phyloP scores from a whole-genome alignment of 176 grass and related monocot genomes.

The Triticum turgidum region DNA sequence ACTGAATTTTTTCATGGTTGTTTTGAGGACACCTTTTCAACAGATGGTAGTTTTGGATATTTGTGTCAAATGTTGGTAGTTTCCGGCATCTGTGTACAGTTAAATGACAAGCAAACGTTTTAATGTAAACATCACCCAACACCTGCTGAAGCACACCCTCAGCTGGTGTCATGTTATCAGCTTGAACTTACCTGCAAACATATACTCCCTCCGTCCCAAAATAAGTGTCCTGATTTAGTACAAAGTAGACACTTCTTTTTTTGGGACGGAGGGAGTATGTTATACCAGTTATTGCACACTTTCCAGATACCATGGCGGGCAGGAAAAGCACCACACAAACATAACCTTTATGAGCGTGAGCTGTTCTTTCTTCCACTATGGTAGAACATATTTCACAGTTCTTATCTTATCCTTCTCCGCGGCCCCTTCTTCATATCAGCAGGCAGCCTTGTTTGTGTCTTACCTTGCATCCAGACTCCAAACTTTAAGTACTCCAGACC shows the following conservation, averaged over 20 bases:
- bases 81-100: background rate
- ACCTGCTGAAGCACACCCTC: background rate
- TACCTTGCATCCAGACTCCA: background rate
- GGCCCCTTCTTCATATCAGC: background rate
- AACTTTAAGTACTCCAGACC: background rate
- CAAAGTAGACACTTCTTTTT: too few relatives aligned
- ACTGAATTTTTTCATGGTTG: background rate
- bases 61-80: background rate
- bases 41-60: background rate
- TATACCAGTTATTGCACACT: background rate
- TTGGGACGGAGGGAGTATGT: background rate
- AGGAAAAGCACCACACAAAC: background rate
- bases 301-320: background rate
- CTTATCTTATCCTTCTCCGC: background rate
- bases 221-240: too few relatives aligned
- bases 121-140: background rate
- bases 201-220: too few relatives aligned
- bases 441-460: background rate
- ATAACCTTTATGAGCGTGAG: background rate
- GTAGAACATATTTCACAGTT: conserved; percentile 11
- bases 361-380: background rate
- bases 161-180: background rate
- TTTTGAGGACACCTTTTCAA: background rate
- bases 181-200: background rate
- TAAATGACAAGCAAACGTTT: background rate